Evolutionary conservation across 2,329 filamentous ascomycete genomes (phyloP), one percentile per base, ranked within the genome.

Genomic region (Macrophomina phaseolina): DNA sequence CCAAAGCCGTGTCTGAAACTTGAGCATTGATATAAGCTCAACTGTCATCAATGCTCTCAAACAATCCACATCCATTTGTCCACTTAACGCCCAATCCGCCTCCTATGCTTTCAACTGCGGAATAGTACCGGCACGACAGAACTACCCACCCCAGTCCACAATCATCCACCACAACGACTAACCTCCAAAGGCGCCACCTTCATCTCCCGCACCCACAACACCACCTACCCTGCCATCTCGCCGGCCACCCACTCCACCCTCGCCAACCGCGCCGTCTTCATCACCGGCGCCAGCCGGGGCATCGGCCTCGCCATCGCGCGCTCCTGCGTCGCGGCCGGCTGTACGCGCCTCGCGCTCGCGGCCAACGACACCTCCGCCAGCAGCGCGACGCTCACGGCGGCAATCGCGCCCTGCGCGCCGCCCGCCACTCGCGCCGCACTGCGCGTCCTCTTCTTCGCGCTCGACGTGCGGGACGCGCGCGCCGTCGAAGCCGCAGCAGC

Each of bases 211-310:
- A 66, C 78, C 3, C 81, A 82, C 71, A 74, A 78, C 64, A 82
- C 86, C 70, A 87, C 84, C 2, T 89, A 89, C 72, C 79, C 82
- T 0, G 78, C 76, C 67, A 88, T 89, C 71, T 75, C 81, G 67
- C 77, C 80, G 12, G 72, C 74, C 42, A 38, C 6, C 7, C 14
- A 23, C 1, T 16, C 28, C 34, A 58, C 70, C n/a, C 72, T 75
- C 30, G 32, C 68, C 11, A 78, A 78, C 36, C 81, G 81, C 69
- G 72, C 76, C 3, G 76, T 85, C 55, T 79, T 90, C 67, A 82
- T 89, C 61, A 86, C 82, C 0, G 87, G 86, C 6, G 86, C 83
- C 0, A 84, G 82, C 2, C 83, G 81, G 45, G 86, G 86, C 3
- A 82, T 88, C 45, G 87, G 87, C 4, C 79, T 78, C 2, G 81